Percentiles rank a stretch among this genome's conserved stretches.
These are phyloP conservation scores for Simplicillium sp. DNA, from an alignment of 2,329 filamentous ascomycete species.

Conservation along the genomic window DNA sequence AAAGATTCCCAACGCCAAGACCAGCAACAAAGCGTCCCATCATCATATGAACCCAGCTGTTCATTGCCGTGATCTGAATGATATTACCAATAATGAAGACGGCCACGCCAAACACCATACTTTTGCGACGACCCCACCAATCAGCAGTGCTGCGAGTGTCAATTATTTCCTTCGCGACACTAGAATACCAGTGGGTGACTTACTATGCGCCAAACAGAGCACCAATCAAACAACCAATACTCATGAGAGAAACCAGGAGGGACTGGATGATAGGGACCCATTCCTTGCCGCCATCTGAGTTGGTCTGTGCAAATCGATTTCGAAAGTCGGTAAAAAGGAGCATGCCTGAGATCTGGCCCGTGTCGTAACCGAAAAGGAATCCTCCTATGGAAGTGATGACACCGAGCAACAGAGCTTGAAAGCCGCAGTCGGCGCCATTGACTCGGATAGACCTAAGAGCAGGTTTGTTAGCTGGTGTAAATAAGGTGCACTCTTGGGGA, in stretches of 20 bases:
- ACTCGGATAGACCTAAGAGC: slow-evolving; percentile 26
- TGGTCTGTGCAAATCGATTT: slow-evolving; percentile 41
- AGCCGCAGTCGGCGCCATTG: slow-evolving; percentile 31
- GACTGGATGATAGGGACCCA: slow-evolving; percentile 34
- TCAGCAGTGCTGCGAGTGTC: slow-evolving; percentile 35
- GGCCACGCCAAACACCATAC: slow-evolving; percentile 40
- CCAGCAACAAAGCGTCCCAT: slow-evolving; percentile 58
- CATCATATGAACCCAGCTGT: slow-evolving; percentile 55
- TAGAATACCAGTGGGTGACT: slow-evolving; percentile 4
- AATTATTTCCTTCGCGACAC: neutral
- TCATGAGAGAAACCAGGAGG: slow-evolving; percentile 46
- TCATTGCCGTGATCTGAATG: slow-evolving; percentile 51
- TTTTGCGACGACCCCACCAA: slow-evolving; percentile 46
- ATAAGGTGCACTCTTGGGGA: neutral
- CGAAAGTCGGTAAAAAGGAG: slow-evolving; percentile 43
- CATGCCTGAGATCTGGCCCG: slow-evolving; percentile 47
- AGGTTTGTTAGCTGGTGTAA: neutral
- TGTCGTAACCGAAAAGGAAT: slow-evolving; percentile 56
- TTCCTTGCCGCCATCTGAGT: slow-evolving; percentile 25
- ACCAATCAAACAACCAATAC: slow-evolving; percentile 45
- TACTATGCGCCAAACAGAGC: slow-evolving; percentile 40
- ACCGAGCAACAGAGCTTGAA: slow-evolving; percentile 33
- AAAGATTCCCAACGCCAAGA: slow-evolving; percentile 57
- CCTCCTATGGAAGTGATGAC: slow-evolving; percentile 47
- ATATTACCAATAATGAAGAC: slow-evolving; percentile 57